Evolutionary conservation across 2,329 filamentous ascomycete species (phyloP), one percentile per base, ranked within the genome.

Genomic region (Cordyceps cicadae): DNA sequence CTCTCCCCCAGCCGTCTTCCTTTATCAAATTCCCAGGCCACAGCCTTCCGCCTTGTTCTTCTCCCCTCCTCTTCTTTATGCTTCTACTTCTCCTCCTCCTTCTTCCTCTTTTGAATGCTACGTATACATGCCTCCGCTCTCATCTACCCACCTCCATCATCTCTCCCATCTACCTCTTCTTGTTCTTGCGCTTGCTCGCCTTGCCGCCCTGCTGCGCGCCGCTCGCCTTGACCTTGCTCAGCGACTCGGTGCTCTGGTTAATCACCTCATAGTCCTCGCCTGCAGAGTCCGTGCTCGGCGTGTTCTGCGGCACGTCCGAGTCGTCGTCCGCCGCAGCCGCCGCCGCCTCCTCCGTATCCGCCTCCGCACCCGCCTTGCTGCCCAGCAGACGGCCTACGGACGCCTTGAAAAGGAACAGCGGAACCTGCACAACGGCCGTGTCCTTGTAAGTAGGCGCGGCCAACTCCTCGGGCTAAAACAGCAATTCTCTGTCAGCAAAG

Each of bases 351-450:
- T 74, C 73, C 3, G 74, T 71, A 9, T 76, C 72, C 17, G 72
- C 67, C 11, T 71, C 67, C 17, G 72, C 67, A 11, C 71, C 67
- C 15, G 69, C 63, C 62, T 75, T 75, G 57, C 49, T 37, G 66
- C 68, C 75, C 24, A 85, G 65, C 59, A 82, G 69, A 48, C 81
- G 80, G 59, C 82, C 81, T 48, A 81, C 64, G 5, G 80, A 81
- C 62, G 78, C 76, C 58, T 74, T 79, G 76, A 88, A 94, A 61
- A 84, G 71, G 83, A 87, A 95, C 59, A 87, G 70, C 0, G 94
- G 94, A 5, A 96, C 77, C 58, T 88, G 87, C 73, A 89, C 84
- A 50, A 97, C 81, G 63, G 92, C 86, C 0, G 94, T 99, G 70
- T 97, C 89, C 64, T 76, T 83, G 72, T 97, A 76, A 3, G 87